phyloP scores from a whole-genome alignment of 768 basidiomycete species.

The Leucocoprinus leucothites region DNA sequence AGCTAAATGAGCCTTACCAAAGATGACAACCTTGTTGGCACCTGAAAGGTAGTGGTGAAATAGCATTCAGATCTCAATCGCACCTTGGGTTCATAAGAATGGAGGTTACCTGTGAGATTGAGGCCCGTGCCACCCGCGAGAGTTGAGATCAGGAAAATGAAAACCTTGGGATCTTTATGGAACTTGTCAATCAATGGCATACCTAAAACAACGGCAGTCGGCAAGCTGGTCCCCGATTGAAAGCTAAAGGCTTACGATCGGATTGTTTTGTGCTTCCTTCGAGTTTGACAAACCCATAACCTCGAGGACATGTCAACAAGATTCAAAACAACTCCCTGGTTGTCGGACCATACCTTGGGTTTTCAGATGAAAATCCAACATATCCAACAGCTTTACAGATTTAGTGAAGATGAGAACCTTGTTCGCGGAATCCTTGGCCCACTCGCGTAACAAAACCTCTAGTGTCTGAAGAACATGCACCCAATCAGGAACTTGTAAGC shows the following conservation, averaged over 20 bases:
- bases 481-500: neutral
- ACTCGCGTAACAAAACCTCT: constrained; percentile 59
- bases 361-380: constrained; percentile 77
- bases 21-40: constrained; percentile 93
- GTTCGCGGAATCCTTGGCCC: constrained; percentile 63
- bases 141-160: constrained; percentile 86
- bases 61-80: neutral
- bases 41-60: constrained; percentile 29
- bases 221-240: neutral
- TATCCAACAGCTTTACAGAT: constrained; percentile 84
- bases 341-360: constrained; percentile 36
- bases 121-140: constrained; percentile 89
- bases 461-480: constrained; percentile 47
- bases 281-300: constrained; percentile 65
- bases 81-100: constrained; percentile 6
- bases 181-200: constrained; percentile 88
- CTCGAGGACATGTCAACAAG: constrained; percentile 22
- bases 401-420: constrained; percentile 96
- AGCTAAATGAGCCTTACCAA: constrained; percentile 46
- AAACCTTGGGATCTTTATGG: constrained; percentile 68
- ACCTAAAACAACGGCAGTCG: constrained; percentile 38
- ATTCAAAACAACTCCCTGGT: neutral
- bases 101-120: constrained; percentile 60
- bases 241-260: constrained; percentile 51
- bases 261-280: constrained; percentile 72